Base-by-base conservation (phyloP, 2,329 filamentous ascomycete genomes). In the Neonectria hederae region DNA sequence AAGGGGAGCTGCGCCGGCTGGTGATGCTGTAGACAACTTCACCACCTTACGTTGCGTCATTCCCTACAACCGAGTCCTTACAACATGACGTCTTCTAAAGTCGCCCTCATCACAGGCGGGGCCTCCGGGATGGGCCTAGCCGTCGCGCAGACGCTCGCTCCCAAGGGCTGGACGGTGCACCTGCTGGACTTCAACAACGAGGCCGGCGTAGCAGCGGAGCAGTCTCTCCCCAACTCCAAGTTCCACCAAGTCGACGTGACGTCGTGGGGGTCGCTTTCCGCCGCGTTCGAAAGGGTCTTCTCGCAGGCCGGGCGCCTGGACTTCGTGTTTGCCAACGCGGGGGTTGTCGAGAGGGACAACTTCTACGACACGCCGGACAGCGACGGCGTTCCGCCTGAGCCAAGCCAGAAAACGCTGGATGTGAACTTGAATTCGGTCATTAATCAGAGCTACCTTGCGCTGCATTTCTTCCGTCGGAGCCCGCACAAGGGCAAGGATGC, bases 381-480 rank as follows among this genome's bases (percentile, higher is more conserved):
- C 8, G 59, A 58, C 17, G 51, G 30, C 13, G 19, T 49, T 17
- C 54, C 56, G 2, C 68, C 72, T 4, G 68, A 71, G 61, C 75
- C 73, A 2, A 71, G 73, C 32, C 70, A 71, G 54, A 59, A 71
- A n/a, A 72, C 62, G 24, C 65, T 78, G 48, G 72, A 77, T 54
- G 69, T 77, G 57, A 75, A 80, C 63, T 65, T 80, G 17, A 80
- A 79, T 40, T 75, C 76, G 0, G 77, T 79, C 5, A 67, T 80
- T 8, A 76, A 76, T 22, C 79, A 79, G 14, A 74, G 72, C 7
- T 79, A 81, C 62, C 76, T 82, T 4, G 80, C 80, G 3, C 69
- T 78, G 49, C 79, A 82, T 65, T 82, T 82, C 65, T 81, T 83
- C 67, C 72, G 76, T 26, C 60, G 72, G 17, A 74, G 68, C 35